Evolutionary conservation across 495 filamentous ascomycete species (phyloP), one percentile per base, ranked within the genome.

Genomic region (Xylaria bambusicola): DNA sequence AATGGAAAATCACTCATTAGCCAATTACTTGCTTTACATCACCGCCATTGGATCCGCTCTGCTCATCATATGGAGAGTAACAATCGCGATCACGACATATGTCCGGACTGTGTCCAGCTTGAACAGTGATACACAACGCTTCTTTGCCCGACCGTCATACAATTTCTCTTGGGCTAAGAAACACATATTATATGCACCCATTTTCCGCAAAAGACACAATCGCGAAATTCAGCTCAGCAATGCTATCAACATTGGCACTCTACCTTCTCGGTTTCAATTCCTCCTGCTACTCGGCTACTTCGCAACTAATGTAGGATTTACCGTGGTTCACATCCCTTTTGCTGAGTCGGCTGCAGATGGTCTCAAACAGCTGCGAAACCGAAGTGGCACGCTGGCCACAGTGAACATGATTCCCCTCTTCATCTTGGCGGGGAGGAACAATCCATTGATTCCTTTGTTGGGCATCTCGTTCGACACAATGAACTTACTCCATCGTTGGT

Each of bases 391-490:
- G 40, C 80, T 98, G 61, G 84, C 93, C 1, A 78, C 87, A 23
- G 82, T 95, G 59, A 98, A 96, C 72, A 88, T 98, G 87, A 82
- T 97, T n/a, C 91, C 92, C 6, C 81, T 96, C 20, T 83, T 98
- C 62, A 77, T 98, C 53, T 83, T 97, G 58, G 93, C 92, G 15
- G 86, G 91, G 20, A 87, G 93, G 64, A 98, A 98, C 77, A 98
- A 96, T 70, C 91, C 91, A 15, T 76, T 97, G n/a, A 97, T 97
- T 61, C 70, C 78, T 6, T 72, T 96, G 13, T 79, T 96, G 63
- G 85, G 85, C 26, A 86, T 98, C 73, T 93, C 90, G 71, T 98
- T 97, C 74, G 95, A 98, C 75, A 96, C 93, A 0, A 97, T 92
- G 80, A 98, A 97, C 72, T 79, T 97, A 26, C 75, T 98, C 27